phyloP scores from a whole-genome alignment of 176 grass and related monocot species.

The Carex kokanica region DNA sequence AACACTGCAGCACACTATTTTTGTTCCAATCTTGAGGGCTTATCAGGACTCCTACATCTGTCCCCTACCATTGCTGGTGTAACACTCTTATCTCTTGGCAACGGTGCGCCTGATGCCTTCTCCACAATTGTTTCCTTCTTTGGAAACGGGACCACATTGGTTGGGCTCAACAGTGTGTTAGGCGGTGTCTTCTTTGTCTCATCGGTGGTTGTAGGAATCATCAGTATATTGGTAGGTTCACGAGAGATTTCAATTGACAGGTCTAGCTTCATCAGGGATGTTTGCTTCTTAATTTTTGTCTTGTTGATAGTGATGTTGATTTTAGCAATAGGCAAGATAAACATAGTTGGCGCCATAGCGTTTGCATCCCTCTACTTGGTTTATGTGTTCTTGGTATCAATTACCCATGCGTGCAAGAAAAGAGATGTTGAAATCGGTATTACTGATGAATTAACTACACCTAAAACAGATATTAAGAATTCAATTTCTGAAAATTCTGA shows the following conservation, averaged over 20 bases:
- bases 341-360: conserved; percentile 34
- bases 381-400: conserved; percentile 52
- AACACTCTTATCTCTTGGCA: conserved; percentile 68
- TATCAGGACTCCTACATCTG: conserved; percentile 46
- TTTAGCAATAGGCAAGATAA: conserved; percentile 44
- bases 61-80: conserved; percentile 61
- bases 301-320: conserved; percentile 31
- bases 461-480: conserved; percentile 9
- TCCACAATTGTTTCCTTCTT: conserved; percentile 58
- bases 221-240: conserved; percentile 35
- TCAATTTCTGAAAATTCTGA: neutral
- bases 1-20: conserved; percentile 77
- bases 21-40: conserved; percentile 57
- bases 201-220: conserved; percentile 49
- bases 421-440: conserved; percentile 17
- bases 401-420: conserved; percentile 29
- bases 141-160: neutral
- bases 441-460: neutral
- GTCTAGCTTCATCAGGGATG: conserved; percentile 51
- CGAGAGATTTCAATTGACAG: conserved; percentile 28
- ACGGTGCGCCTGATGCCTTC: conserved; percentile 68
- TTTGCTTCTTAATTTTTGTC: conserved; percentile 44
- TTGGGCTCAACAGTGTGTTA: conserved; percentile 61
- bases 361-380: conserved; percentile 58
- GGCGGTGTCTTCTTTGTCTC: conserved; percentile 67